Percentiles rank a stretch among this genome's conserved stretches.
Conservation (phyloP, 73 alveolate genomes). For the Durusdinium trenchii region DNA sequence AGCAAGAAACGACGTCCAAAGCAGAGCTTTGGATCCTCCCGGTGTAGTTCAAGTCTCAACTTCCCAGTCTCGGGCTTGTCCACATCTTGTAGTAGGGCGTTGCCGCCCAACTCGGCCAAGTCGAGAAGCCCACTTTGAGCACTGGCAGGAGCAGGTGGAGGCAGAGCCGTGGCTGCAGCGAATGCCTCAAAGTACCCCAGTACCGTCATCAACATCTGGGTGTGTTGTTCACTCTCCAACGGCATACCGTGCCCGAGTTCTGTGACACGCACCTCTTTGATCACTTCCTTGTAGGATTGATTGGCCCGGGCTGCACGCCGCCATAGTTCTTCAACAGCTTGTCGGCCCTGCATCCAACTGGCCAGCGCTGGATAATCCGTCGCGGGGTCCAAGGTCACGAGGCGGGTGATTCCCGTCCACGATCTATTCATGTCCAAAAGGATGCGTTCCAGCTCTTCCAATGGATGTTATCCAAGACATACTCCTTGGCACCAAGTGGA, state of each 20-base stretch:
- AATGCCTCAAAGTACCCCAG: not conserved
- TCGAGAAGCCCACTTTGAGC: not conserved
- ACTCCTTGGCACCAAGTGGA: not conserved
- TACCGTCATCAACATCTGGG: not conserved
- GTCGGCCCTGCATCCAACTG: not conserved
- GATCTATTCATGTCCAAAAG: not conserved
- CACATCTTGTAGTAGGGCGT: not conserved
- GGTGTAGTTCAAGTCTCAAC: not conserved
- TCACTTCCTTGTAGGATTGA: not conserved
- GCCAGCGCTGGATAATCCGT: not conserved
- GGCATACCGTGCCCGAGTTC: not conserved
- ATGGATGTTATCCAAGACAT: not conserved
- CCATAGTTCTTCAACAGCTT: not conserved
- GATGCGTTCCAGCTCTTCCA: not conserved
- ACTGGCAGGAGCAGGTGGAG: not conserved
- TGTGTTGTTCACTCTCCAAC: not conserved
- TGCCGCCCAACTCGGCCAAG: not conserved
- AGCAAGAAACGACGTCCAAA: constrained; percentile 12
- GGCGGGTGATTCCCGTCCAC: not conserved
- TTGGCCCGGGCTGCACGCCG: not conserved
- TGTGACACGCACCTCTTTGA: not conserved
- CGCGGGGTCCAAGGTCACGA: not conserved
- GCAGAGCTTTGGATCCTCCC: not conserved
- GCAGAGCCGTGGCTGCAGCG: not conserved
- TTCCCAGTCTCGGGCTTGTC: not conserved